Conservation (phyloP, 805 yeast genomes). For the Candida vartiovaarae region DNA sequence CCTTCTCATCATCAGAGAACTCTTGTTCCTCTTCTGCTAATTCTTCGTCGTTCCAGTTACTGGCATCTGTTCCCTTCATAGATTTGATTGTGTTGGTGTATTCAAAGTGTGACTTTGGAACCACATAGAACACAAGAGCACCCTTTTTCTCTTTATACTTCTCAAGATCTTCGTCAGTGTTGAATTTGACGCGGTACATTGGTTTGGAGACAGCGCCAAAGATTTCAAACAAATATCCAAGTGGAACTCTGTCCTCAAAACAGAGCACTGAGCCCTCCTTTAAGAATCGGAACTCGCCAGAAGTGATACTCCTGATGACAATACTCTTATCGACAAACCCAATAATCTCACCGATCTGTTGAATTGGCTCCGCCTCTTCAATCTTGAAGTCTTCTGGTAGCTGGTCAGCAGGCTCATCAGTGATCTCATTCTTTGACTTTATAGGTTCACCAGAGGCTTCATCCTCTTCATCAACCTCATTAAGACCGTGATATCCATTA, state of each 20-base stretch:
- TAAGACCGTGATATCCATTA: conserved; percentile 6
- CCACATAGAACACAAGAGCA: conserved; percentile 63
- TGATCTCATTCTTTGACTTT: conserved; percentile 66
- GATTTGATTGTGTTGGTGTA: conserved; percentile 66
- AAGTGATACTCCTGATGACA: conserved; percentile 59
- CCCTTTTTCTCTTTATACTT: conserved; percentile 45
- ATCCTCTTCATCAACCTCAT: conserved; percentile 12
- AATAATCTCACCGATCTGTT: conserved; percentile 61
- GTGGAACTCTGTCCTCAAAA: conserved; percentile 55
- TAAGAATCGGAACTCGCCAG: conserved; percentile 81
- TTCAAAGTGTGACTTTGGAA: conserved; percentile 71
- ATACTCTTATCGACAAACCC: conserved; percentile 67
- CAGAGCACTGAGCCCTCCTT: conserved; percentile 79
- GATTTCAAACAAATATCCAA: conserved; percentile 82
- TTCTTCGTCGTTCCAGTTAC: conserved; percentile 93
- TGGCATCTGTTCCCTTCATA: conserved; percentile 87
- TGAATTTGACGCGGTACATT: conserved; percentile 66
- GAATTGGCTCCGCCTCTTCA: conserved; percentile 55
- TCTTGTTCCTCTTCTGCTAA: conserved; percentile 90
- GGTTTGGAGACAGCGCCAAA: conserved; percentile 87
- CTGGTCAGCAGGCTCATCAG: conserved; percentile 58
- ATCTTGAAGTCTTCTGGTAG: conserved; percentile 63
- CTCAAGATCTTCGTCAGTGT: conserved; percentile 40
- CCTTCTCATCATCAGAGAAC: conserved; percentile 90
- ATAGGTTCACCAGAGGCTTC: conserved; percentile 44